These are phyloP conservation scores for Microsporum audouinii DNA, from an alignment of 2,329 filamentous ascomycete species.

Conservation along the genomic window DNA sequence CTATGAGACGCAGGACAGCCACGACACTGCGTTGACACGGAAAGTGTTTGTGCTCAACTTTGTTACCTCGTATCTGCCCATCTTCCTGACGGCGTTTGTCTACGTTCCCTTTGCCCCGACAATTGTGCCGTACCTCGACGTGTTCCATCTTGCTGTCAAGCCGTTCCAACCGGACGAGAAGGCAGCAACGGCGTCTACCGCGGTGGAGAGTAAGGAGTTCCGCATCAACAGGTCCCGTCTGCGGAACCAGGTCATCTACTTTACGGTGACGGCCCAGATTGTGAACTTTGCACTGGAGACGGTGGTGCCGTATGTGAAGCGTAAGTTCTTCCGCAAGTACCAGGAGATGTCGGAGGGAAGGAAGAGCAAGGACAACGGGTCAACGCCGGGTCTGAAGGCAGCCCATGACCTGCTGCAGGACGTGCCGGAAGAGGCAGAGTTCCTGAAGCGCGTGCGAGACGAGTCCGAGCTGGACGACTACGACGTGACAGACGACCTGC, in stretches of 20 bases:
- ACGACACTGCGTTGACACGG: constrained; percentile 71
- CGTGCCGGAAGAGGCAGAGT: constrained; percentile 62
- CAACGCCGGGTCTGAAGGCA: constrained; percentile 18
- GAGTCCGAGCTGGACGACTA: constrained; percentile 76
- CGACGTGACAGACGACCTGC: constrained; percentile 79
- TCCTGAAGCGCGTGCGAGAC: constrained; percentile 67
- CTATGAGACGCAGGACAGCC: constrained; percentile 75
- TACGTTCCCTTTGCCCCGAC: constrained; percentile 84
- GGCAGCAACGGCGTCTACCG: constrained; percentile 36
- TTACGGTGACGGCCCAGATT: constrained; percentile 65
- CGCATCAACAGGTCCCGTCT: constrained; percentile 76
- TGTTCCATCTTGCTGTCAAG: constrained; percentile 64
- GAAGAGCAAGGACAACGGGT: constrained; percentile 18
- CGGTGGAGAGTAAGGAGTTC: constrained; percentile 45
- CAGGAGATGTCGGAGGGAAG: constrained; percentile 56
- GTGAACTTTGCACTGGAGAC: constrained; percentile 79
- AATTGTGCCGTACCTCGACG: constrained; percentile 72
- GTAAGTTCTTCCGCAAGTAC: constrained; percentile 64
- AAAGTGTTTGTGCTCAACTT: constrained; percentile 97
- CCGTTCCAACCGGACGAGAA: constrained; percentile 66
- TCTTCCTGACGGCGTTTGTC: constrained; percentile 86
- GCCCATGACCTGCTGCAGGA: constrained; percentile 50
- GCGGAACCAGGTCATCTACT: constrained; percentile 68
- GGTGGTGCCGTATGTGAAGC: constrained; percentile 73
- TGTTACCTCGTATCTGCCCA: constrained; percentile 84